Conservation (phyloP, 768 basidiomycete genomes). For the Pulveroboletus frians region DNA sequence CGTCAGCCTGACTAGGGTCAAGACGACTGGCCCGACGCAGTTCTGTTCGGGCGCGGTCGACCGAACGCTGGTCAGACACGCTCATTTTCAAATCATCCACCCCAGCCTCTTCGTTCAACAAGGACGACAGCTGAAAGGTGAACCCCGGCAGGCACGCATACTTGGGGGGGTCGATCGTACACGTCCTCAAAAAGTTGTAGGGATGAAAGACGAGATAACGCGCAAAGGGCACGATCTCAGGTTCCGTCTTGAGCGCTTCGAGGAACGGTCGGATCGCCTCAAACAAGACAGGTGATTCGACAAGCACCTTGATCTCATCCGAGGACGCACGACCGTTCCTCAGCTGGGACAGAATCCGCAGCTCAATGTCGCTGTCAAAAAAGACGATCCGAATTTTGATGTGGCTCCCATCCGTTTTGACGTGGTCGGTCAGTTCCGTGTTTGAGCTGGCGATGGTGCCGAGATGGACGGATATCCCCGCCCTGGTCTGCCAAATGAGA, state of each 20-base stretch:
- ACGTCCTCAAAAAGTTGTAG: slow-evolving; percentile 28
- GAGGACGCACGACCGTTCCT: slow-evolving; percentile 21
- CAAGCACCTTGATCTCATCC: slow-evolving; percentile 34
- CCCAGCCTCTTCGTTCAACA: slow-evolving; percentile 42
- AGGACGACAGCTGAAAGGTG: slow-evolving; percentile 47
- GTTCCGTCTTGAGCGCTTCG: slow-evolving; percentile 52
- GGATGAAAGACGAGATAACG: slow-evolving; percentile 46
- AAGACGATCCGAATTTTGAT: slow-evolving; percentile 53
- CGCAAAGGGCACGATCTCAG: slow-evolving; percentile 52
- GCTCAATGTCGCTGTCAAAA: slow-evolving; percentile 55
- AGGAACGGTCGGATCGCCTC: slow-evolving; percentile 67
- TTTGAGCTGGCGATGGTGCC: slow-evolving; percentile 44
- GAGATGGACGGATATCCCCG: slow-evolving; percentile 42
- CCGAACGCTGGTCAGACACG: slow-evolving; percentile 38
- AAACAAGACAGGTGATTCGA: slow-evolving; percentile 64
- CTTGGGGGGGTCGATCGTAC: slow-evolving; percentile 44
- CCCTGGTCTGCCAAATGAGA: slow-evolving; percentile 42
- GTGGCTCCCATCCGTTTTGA: slow-evolving; percentile 27
- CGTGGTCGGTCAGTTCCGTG: slow-evolving; percentile 43
- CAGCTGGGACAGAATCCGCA: slow-evolving; percentile 40
- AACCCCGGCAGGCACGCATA: slow-evolving; percentile 55
- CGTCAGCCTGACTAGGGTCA: slow-evolving; percentile 68
- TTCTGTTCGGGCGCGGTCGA: slow-evolving; percentile 43
- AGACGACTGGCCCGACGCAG: slow-evolving; percentile 48
- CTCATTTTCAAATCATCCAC: slow-evolving; percentile 38